These are phyloP conservation scores for Fusarium acutatum DNA, from an alignment of 2,329 filamentous ascomycete genomes.

Conservation along the genomic window DNA sequence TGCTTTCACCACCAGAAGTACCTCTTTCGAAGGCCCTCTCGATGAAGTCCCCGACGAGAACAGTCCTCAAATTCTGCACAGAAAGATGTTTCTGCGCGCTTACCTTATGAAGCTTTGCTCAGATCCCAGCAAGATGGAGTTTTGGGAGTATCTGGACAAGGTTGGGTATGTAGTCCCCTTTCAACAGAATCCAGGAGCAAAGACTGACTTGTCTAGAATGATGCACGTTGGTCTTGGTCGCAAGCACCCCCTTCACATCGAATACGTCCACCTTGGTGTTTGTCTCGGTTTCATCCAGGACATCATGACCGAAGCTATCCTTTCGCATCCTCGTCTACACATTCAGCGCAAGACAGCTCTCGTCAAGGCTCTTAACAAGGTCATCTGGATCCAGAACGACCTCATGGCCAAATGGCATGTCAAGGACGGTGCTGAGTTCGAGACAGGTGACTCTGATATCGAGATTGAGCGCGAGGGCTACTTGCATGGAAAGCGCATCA, in stretches of 20 bases:
- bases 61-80: constrained; percentile 77
- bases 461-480: constrained; percentile 70
- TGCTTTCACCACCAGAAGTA: constrained; percentile 72
- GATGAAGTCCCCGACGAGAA: constrained; percentile 71
- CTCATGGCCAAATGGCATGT: constrained; percentile 86
- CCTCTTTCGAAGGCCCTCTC: constrained; percentile 72
- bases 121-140: constrained; percentile 77
- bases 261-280: constrained; percentile 81
- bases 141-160: constrained; percentile 86
- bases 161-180: constrained; percentile 66
- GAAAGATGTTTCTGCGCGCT: constrained; percentile 81
- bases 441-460: constrained; percentile 54
- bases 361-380: constrained; percentile 79
- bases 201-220: constrained; percentile 56
- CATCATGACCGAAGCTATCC: constrained; percentile 77
- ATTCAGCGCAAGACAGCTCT: constrained; percentile 76
- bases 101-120: constrained; percentile 79
- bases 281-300: constrained; percentile 81
- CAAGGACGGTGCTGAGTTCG: constrained; percentile 71
- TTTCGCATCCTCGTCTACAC: constrained; percentile 73
- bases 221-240: constrained; percentile 84
- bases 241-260: constrained; percentile 76
- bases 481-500: constrained; percentile 68
- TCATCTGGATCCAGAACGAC: constrained; percentile 90
- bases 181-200: not conserved